Percentiles rank a stretch among this genome's conserved stretches.
phyloP scores from a whole-genome alignment of 768 basidiomycete genomes.

The Kwoniella bestiolae region DNA sequence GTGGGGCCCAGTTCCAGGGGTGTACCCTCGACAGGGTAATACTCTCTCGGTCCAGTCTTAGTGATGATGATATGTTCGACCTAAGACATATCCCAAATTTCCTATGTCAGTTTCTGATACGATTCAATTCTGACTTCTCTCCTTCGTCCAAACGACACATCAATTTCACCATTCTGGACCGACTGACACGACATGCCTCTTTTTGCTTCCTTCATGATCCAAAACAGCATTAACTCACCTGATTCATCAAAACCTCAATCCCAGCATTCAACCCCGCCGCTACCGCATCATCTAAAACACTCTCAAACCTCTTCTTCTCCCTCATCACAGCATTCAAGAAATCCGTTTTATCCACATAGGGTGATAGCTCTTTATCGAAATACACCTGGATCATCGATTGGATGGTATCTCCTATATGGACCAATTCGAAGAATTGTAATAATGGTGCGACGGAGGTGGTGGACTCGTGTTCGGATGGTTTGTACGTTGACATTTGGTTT shows the following conservation, averaged over 20 bases:
- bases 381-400: slow-evolving; percentile 98
- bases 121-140: no score
- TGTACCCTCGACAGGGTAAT: slow-evolving; percentile 82
- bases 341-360: slow-evolving; percentile 87
- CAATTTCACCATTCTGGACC: no score
- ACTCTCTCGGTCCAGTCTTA: slow-evolving; percentile 80
- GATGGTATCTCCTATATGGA: slow-evolving; percentile 95
- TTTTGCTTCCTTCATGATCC: no score
- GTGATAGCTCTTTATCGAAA: slow-evolving; percentile 92
- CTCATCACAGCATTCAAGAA: slow-evolving; percentile 90
- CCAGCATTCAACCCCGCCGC: slow-evolving; percentile 92
- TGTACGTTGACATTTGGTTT: slow-evolving; percentile 85
- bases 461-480: slow-evolving; percentile 81
- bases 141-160: no score
- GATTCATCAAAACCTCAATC: slow-evolving; percentile 92
- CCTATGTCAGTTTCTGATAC: no score
- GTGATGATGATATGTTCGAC: slow-evolving; percentile 91
- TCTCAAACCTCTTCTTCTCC: slow-evolving; percentile 96
- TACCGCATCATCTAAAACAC: slow-evolving; percentile 87
- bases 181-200: no score
- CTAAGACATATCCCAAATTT: no score
- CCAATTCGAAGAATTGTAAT: slow-evolving; percentile 95
- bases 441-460: slow-evolving; percentile 86
- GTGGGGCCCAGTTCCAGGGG: slow-evolving; percentile 84
- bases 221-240: slow-evolving; percentile 70